phyloP scores from a whole-genome alignment of 768 basidiomycete species.

The Saitozyma podzolica region DNA sequence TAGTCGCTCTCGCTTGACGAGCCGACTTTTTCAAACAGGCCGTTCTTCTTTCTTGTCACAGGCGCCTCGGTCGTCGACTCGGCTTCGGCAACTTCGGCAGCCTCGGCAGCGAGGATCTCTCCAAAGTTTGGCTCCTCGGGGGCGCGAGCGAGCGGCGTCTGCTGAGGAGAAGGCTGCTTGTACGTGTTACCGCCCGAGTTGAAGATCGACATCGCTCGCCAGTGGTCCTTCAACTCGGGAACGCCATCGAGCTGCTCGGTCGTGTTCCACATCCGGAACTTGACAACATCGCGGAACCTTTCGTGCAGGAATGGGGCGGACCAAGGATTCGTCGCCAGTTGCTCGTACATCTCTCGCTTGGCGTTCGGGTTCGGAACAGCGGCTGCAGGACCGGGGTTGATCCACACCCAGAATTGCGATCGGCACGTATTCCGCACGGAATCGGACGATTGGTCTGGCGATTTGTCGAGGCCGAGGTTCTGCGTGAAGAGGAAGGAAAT shows the following conservation, averaged over 20 bases:
- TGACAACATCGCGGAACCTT: conserved; percentile 85
- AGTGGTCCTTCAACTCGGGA: conserved; percentile 84
- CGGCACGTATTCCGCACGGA: conserved; percentile 63
- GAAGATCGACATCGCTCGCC: conserved; percentile 81
- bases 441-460: conserved; percentile 54
- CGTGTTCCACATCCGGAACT: conserved; percentile 98
- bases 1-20: conserved; percentile 85
- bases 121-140: conserved; percentile 27
- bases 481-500: conserved; percentile 95
- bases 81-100: conserved; percentile 10
- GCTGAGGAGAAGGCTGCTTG: conserved; percentile 34
- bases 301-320: conserved; percentile 90
- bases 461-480: conserved; percentile 77
- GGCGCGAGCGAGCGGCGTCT: conserved; percentile 14
- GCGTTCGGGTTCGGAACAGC: conserved; percentile 82
- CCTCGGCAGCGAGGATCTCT: conserved; percentile 31
- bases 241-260: conserved; percentile 93
- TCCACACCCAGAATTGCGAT: conserved; percentile 96
- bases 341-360: conserved; percentile 74
- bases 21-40: conserved; percentile 76
- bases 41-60: conserved; percentile 51
- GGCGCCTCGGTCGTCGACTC: conserved; percentile 14
- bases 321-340: conserved; percentile 82
- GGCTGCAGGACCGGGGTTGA: conserved; percentile 95
- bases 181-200: conserved; percentile 58